phyloP scores from a whole-genome alignment of 495 filamentous ascomycete genomes.

The Aspergillus indologenus region DNA sequence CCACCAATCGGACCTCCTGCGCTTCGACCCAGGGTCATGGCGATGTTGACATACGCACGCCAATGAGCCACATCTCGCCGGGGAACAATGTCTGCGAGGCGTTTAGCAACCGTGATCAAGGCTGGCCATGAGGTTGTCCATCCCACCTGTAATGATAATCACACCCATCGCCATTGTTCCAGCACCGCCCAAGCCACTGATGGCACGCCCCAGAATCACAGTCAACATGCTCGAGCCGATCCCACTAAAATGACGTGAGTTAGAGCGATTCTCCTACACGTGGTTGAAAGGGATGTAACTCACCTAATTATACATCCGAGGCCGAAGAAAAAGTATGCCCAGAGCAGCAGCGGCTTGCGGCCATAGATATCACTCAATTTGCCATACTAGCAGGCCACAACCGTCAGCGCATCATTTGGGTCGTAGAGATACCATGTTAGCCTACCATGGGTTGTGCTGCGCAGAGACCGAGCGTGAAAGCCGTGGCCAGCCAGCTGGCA shows the following conservation, averaged over 20 bases:
- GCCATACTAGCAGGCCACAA: conserved; percentile 31
- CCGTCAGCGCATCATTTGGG: not conserved
- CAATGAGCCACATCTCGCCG: conserved; percentile 64
- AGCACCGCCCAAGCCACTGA: conserved; percentile 58
- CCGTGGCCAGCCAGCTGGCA: conserved; percentile 66
- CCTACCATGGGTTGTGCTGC: conserved; percentile 55
- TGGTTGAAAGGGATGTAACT: not conserved
- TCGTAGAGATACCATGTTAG: not conserved
- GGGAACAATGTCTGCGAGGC: conserved; percentile 54
- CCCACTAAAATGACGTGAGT: conserved; percentile 38
- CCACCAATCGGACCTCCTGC: conserved; percentile 64
- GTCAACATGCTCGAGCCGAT: conserved; percentile 47
- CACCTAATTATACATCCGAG: conserved; percentile 43
- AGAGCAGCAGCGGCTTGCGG: conserved; percentile 37
- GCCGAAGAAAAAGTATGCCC: conserved; percentile 43
- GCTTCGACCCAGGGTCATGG: conserved; percentile 61
- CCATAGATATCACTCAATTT: conserved; percentile 49
- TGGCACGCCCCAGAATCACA: conserved; percentile 54
- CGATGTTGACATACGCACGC: conserved; percentile 64
- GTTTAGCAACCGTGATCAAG: not conserved
- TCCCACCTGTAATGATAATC: conserved; percentile 58
- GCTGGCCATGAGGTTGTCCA: no score
- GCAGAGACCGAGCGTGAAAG: conserved; percentile 57
- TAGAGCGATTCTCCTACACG: no score
- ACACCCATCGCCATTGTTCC: conserved; percentile 56